Conservation (phyloP, 805 yeast species). For the Candida cerambycidarum region DNA sequence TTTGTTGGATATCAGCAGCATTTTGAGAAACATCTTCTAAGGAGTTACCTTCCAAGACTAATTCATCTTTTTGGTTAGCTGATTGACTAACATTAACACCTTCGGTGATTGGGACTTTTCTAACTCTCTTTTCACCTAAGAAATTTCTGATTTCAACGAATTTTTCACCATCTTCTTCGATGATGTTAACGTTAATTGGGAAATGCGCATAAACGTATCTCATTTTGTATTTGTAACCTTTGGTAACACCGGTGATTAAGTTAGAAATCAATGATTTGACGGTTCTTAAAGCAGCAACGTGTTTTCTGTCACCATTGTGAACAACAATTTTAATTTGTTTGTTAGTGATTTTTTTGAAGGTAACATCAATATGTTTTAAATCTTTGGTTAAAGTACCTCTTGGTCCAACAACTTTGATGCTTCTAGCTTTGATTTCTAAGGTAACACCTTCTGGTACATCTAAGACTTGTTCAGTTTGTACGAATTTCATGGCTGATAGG, state of each 20-base stretch:
- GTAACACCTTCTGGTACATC: slow-evolving; percentile 91
- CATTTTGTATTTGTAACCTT: slow-evolving; percentile 99
- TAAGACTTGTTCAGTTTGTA: slow-evolving; percentile 81
- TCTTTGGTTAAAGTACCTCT: slow-evolving; percentile 92
- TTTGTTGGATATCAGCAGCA: slow-evolving; percentile 97
- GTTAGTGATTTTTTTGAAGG: slow-evolving; percentile 78
- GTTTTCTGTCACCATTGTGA: slow-evolving; percentile 99
- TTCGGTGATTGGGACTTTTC: slow-evolving; percentile 80
- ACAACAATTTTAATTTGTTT: slow-evolving; percentile 82
- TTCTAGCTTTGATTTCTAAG: slow-evolving; percentile 88
- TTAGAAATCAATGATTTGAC: slow-evolving; percentile 93
- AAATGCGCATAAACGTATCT: slow-evolving; percentile 99
- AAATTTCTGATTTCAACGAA: slow-evolving; percentile 97
- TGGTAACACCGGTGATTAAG: slow-evolving; percentile 97
- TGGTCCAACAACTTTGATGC: slow-evolving; percentile 91
- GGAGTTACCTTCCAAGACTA: slow-evolving; percentile 90
- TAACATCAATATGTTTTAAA: slow-evolving; percentile 92
- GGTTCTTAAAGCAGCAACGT: slow-evolving; percentile 98
- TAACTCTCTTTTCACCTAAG: slow-evolving; percentile 98
- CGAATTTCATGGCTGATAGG: slow-evolving; percentile 62
- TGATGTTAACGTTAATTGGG: slow-evolving; percentile 97
- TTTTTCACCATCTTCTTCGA: slow-evolving; percentile 71
- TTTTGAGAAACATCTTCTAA: slow-evolving; percentile 96
- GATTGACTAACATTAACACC: slow-evolving; percentile 89
- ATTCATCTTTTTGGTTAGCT: slow-evolving; percentile 88